A percentile compares a stretch with the other conserved stretches of the same genome.
Evolutionary conservation across 2,329 filamentous ascomycete species (phyloP).

Genomic region (Scedosporium boydii): DNA sequence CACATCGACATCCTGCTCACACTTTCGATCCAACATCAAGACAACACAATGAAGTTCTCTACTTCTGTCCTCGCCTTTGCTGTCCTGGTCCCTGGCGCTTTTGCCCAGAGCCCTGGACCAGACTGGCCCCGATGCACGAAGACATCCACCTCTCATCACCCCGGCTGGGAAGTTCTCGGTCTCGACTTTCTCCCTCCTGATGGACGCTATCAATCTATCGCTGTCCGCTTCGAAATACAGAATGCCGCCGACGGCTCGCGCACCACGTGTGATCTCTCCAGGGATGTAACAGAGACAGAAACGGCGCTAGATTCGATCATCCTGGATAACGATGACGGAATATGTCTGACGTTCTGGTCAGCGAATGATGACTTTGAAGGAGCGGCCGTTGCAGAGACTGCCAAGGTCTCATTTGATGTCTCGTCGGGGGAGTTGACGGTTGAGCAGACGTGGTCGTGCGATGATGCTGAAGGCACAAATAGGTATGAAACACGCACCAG

Average conservation of each 20-base stretch:
- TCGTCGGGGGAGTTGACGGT: background rate
- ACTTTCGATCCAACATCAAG: background rate
- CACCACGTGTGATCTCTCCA: background rate
- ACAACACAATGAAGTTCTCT: background rate
- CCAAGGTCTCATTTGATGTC: background rate
- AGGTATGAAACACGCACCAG: background rate
- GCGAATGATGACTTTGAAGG: background rate
- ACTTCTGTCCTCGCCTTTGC: background rate
- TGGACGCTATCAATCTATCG: background rate
- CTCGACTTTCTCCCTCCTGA: background rate
- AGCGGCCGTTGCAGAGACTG: background rate
- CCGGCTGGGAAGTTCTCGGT: background rate
- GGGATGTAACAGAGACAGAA: background rate
- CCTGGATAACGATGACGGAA: background rate
- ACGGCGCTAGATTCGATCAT: background rate
- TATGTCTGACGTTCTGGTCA: background rate
- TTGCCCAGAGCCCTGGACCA: background rate
- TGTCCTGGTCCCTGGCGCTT: background rate
- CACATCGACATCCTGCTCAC: background rate
- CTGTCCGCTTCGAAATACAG: background rate
- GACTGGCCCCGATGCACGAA: background rate
- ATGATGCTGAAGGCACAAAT: background rate
- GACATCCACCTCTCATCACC: background rate
- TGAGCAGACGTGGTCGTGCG: background rate
- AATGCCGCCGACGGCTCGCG: background rate